phyloP scores from a whole-genome alignment of 2,329 filamentous ascomycete genomes.

The Talaromyces sp. region DNA sequence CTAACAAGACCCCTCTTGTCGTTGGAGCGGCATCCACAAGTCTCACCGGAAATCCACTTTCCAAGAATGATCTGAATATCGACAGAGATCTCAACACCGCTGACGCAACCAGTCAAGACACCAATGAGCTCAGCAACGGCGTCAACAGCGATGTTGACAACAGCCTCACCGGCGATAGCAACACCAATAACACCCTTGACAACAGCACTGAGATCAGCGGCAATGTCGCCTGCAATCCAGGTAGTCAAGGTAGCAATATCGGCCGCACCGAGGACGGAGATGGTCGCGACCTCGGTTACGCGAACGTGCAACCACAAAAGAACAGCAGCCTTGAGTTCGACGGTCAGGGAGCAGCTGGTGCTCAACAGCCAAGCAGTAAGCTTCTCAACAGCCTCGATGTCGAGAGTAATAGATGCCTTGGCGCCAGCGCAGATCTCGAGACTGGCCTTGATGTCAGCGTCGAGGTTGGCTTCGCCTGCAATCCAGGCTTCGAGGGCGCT shows the following conservation, averaged over 20 bases:
- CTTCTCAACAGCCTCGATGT: constrained; percentile 29
- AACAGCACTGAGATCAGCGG: constrained; percentile 28
- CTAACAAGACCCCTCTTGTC: neutral
- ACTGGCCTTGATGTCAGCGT: constrained; percentile 28
- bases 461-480: constrained; percentile 26
- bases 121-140: constrained; percentile 37
- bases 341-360: constrained; percentile 32
- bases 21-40: constrained; percentile 11
- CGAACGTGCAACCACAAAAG: constrained; percentile 37
- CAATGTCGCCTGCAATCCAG: constrained; percentile 31
- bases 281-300: constrained; percentile 27
- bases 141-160: constrained; percentile 31
- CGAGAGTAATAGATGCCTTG: constrained; percentile 27
- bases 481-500: constrained; percentile 31
- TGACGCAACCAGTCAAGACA: constrained; percentile 30
- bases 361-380: constrained; percentile 34
- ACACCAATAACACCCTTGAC: constrained; percentile 33
- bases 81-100: constrained; percentile 37
- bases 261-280: constrained; percentile 26
- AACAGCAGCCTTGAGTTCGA: constrained; percentile 36
- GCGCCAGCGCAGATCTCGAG: constrained; percentile 32
- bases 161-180: constrained; percentile 31
- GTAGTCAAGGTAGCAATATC: constrained; percentile 30
- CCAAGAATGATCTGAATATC: constrained; percentile 54
- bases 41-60: constrained; percentile 23